A percentile compares a stretch with the other conserved stretches of the same genome.
phyloP scores from a whole-genome alignment of 129 eudicot species.

The Mikania micrantha region DNA sequence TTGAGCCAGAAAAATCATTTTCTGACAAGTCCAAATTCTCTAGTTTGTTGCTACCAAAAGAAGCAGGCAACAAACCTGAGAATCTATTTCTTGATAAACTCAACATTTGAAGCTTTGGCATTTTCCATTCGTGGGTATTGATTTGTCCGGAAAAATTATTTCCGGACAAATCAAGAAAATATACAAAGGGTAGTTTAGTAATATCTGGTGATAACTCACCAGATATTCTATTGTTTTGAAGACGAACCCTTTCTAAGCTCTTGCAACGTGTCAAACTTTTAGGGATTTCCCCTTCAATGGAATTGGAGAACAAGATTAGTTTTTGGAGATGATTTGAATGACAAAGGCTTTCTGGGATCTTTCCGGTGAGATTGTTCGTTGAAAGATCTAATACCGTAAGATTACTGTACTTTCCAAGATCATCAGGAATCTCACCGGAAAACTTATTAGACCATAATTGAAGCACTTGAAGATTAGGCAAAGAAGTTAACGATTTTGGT shows the following conservation, averaged over 20 bases:
- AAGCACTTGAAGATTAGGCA: conserved; percentile 71
- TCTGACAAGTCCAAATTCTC: conserved; percentile 75
- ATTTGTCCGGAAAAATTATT: conserved; percentile 51
- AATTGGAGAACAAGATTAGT: conserved; percentile 85
- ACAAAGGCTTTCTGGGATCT: conserved; percentile 61
- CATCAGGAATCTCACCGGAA: conserved; percentile 64
- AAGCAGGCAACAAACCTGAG: conserved; percentile 47
- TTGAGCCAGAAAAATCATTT: conserved; percentile 43
- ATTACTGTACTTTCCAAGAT: conserved; percentile 56
- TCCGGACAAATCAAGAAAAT: conserved; percentile 65
- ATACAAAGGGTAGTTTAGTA: conserved; percentile 44
- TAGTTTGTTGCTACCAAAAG: conserved; percentile 51
- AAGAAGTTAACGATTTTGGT: conserved; percentile 47
- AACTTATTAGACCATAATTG: conserved; percentile 85
- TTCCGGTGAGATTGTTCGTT: conserved; percentile 75
- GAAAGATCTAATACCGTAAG: conserved; percentile 87
- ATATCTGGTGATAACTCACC: conserved; percentile 51
- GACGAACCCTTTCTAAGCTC: conserved; percentile 53
- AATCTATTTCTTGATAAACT: conserved; percentile 58
- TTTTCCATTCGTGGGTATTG: conserved; percentile 37
- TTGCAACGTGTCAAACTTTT: conserved; percentile 42
- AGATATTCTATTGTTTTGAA: conserved; percentile 62
- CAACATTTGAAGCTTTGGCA: conserved; percentile 82
- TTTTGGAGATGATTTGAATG: conserved; percentile 48
- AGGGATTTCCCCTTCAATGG: conserved; percentile 59